phyloP scores from a whole-genome alignment of 495 filamentous ascomycete species.

The Cercophora scortea region DNA sequence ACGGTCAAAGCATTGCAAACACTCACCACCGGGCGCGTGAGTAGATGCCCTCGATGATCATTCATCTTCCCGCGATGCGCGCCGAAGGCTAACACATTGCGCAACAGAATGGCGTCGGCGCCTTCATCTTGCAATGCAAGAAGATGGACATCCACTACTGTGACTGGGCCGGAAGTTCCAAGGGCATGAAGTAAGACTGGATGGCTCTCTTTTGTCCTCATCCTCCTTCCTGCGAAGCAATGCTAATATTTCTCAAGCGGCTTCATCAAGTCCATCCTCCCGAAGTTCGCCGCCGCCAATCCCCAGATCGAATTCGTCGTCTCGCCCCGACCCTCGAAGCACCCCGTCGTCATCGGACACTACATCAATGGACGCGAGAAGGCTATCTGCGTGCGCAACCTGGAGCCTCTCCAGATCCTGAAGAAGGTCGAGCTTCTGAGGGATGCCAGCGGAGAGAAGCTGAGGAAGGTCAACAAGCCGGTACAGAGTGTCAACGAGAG shows the following conservation, averaged over 20 bases:
- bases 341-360: conserved; percentile 76
- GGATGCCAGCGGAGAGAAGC: conserved; percentile 78
- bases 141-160: conserved; percentile 94
- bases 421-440: conserved; percentile 74
- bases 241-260: conserved; percentile 36
- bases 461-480: conserved; percentile 69
- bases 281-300: conserved; percentile 67
- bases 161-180: conserved; percentile 85
- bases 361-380: conserved; percentile 88
- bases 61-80: background rate
- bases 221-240: background rate
- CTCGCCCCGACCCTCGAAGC: conserved; percentile 77
- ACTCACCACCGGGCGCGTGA: conserved; percentile 56
- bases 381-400: conserved; percentile 79
- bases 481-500: conserved; percentile 83
- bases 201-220: background rate
- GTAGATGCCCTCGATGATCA: background rate
- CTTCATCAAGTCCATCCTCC: conserved; percentile 71
- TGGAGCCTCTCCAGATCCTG: conserved; percentile 71
- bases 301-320: conserved; percentile 88
- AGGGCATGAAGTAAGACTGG: conserved; percentile 77
- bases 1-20: conserved; percentile 53
- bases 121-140: conserved; percentile 96
- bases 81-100: conserved; percentile 6
- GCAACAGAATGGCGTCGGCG: conserved; percentile 83